A percentile compares a stretch with the other conserved stretches of the same genome.
These are phyloP conservation scores for Xylaria sp. DNA, from an alignment of 2,329 filamentous ascomycete species.

Conservation along the genomic window DNA sequence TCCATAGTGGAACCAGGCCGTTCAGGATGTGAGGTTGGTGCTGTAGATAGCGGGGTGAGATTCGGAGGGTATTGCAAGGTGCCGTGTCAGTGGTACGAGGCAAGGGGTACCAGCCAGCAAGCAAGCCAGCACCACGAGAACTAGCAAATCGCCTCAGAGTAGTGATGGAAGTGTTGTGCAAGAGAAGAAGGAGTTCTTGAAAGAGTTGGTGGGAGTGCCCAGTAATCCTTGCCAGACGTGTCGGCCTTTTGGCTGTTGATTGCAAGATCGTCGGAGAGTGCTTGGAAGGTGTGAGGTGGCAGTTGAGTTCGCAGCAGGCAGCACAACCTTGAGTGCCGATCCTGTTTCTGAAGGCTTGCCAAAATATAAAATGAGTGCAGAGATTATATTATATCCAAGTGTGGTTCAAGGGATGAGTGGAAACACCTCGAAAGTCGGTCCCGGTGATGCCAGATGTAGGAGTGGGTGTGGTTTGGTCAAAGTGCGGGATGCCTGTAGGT, in stretches of 20 bases:
- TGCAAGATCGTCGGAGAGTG: not conserved
- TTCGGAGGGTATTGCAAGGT: not conserved
- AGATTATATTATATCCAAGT: not conserved
- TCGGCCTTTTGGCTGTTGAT: conserved; percentile 2
- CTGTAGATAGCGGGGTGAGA: not conserved
- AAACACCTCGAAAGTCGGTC: not conserved
- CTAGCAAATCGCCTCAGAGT: not conserved
- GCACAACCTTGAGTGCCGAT: not conserved
- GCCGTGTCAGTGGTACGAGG: not conserved
- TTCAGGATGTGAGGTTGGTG: not conserved
- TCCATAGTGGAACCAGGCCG: not conserved
- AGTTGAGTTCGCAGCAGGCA: not conserved
- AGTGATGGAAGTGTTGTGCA: not conserved
- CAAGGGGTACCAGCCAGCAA: not conserved
- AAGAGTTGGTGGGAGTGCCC: not conserved
- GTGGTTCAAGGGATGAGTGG: not conserved
- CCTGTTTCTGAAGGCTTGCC: not conserved
- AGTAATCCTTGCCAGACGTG: not conserved
- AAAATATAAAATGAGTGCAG: not conserved
- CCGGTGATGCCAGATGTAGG: not conserved
- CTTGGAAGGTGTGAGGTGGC: conserved; percentile 12
- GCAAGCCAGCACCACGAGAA: not conserved
- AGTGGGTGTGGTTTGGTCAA: not conserved
- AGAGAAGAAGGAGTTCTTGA: not conserved
- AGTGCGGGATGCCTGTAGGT: not conserved